These are phyloP conservation scores for Lasiodiplodia theobromae DNA, from an alignment of 2,329 filamentous ascomycete genomes.

Conservation along the genomic window DNA sequence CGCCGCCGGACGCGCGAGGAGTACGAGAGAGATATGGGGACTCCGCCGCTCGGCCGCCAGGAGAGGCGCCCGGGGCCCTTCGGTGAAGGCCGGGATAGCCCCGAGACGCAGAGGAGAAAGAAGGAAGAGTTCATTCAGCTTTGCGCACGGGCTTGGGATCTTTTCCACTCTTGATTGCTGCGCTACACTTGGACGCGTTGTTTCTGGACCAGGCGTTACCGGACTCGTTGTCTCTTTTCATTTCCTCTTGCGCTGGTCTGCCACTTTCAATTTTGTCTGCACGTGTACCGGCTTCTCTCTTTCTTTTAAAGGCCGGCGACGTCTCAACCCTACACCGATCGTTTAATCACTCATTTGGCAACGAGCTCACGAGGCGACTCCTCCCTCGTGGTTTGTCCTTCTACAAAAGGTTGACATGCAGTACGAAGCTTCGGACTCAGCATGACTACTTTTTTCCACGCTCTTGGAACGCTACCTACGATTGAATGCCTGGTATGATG, in stretches of 20 bases:
- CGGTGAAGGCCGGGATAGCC: constrained; percentile 81
- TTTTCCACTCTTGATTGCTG: constrained; percentile 81
- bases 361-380: constrained; percentile 13
- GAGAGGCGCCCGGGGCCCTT: constrained; percentile 67
- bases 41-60: constrained; percentile 77
- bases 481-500: constrained; percentile 26
- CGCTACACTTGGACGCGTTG: background rate
- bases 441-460: constrained; percentile 10
- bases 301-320: constrained; percentile 20
- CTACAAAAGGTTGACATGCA: constrained; percentile 7
- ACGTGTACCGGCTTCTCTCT: constrained; percentile 15
- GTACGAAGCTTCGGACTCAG: background rate
- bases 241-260: constrained; percentile 10
- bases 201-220: constrained; percentile 18
- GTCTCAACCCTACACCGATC: constrained; percentile 24
- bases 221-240: constrained; percentile 2
- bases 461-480: constrained; percentile 21
- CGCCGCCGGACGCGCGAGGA: constrained; percentile 84
- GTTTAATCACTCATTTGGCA: constrained; percentile 19
- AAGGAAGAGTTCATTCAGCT: constrained; percentile 89
- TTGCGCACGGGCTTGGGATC: constrained; percentile 91
- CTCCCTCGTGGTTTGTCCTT: constrained; percentile 10
- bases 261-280: constrained; percentile 3
- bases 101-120: constrained; percentile 83
- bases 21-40: constrained; percentile 87